Base-by-base conservation (phyloP, 805 yeast genomes). In the Candida sanyiensis region DNA sequence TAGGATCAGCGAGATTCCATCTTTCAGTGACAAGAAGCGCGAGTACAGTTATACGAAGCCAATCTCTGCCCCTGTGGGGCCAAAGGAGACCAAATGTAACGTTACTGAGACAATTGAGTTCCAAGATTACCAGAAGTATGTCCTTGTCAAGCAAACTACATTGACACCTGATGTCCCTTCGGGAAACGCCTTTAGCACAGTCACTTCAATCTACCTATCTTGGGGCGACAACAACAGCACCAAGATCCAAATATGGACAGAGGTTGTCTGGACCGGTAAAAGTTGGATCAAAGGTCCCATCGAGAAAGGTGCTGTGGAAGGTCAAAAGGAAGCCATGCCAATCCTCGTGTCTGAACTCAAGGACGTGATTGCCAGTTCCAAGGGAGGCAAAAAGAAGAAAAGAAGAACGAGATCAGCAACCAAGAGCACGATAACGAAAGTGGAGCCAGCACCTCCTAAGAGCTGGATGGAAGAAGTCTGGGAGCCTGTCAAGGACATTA, bases 91-190 rank as follows among this genome's bases (percentile, higher is more conserved):
- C 3, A 76, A 71, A 44, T 85, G 95, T 54, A 47, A 61, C 11
- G 75, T 75, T 19, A 62, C 62, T 4, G 96, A 88, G 50, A 64
- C 70, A 0, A 66, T 84, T 18, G 74, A 77, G 36, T 62, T 68
- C 36, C 66, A 70, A 53, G 82, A 84, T 51, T 66, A 70, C 43
- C 66, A 75, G 12, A 67, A 70, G 13, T 71, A 70, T 46, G 72
- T 86, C 15, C 71, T 76, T 41, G 77, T 89, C 1, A 59, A 75
- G 3, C 76, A 80, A 32, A 63, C 72, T 2, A 76, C 90, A 0
- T 62, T 62, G 21, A 87, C 97, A 0, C 99, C 98, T 0, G 94
- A 88, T 57, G 97, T 93, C 7, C 98, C 99, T 1, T 83, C 89
- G 51, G 95, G 95, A 9, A 70, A 69, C 44, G 69, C 79, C 1